Base-by-base conservation (phyloP, 352 stramenopile species). In the Phytophthora pisi region DNA sequence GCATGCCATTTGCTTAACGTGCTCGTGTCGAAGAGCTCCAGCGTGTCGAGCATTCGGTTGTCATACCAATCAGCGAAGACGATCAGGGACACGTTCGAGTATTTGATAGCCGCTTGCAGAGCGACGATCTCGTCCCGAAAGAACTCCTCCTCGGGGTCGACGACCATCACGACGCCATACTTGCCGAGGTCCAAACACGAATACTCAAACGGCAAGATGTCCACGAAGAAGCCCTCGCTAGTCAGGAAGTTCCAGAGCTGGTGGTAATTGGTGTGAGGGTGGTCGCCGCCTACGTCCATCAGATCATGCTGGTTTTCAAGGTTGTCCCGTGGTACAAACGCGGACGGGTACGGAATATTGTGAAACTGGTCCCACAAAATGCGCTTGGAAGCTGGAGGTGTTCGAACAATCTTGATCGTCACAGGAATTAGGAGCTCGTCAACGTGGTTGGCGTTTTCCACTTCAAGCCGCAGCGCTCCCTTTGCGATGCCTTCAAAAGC, bases 301-400 rank as follows among this genome's bases (percentile, higher is more conserved):
- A 87, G 67, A 53, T 93, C 78, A 47, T 84, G 64, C 7, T 79
- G 66, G 34, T 81, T 83, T 63, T 91, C 77, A 3, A 96, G 74
- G 30, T 88, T 89, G 65, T 97, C 90, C 24, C 83, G 74, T 9
- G 89, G 88, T 1, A 93, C 73, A 61, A 92, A 97, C 6, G 78
- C 84, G 0, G 89, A 92, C 6, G 90, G 90, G 52, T 97, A 97
- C 13, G 85, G 78, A 50, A 97, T 84, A 57, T 92, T 97, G 50
- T 94, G 88, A 64, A 94, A 96, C 63, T 95, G 86, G 57, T 97
- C 89, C 89, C 90, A 97, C 1, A 97, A 65, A 31, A 97, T 82
- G 6, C 80, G 74, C 38, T 81, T 86, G 2, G 69, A 57, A 11
- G 78, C 64, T 16, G 64, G 68, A 5, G 84, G 84, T 16, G 75